These are phyloP conservation scores for Dictyophora rubrovolvata DNA, from an alignment of 768 basidiomycete species.

Conservation along the genomic window DNA sequence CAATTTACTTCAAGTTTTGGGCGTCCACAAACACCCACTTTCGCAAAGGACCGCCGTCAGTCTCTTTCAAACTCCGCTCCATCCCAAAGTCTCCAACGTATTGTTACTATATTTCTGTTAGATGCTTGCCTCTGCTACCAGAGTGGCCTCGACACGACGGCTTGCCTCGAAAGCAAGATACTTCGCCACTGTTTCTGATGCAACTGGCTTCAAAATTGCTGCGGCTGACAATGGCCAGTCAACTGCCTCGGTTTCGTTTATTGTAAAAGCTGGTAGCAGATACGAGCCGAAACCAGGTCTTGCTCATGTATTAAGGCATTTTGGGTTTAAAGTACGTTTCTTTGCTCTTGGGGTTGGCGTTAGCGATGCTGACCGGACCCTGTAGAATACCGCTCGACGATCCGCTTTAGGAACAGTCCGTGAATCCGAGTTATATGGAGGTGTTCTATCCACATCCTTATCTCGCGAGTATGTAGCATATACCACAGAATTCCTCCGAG, in stretches of 20 bases:
- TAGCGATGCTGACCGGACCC: not conserved
- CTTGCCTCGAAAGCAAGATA: conserved; percentile 16
- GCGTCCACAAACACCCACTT: not conserved
- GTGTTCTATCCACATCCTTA: conserved; percentile 75
- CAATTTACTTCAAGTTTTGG: too few species aligned
- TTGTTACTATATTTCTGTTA: not conserved
- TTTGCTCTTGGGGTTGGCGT: not conserved
- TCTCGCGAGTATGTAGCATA: conserved; percentile 85
- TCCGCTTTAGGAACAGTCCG: conserved; percentile 86
- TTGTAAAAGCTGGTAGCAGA: conserved; percentile 87
- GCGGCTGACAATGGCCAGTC: conserved; percentile 75
- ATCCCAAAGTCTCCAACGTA: not conserved
- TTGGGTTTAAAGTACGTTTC: conserved; percentile 87
- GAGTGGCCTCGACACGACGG: conserved; percentile 5
- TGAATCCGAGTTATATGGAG: conserved; percentile 90
- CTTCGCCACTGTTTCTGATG: conserved; percentile 78
- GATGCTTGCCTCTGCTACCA: conserved; percentile 8
- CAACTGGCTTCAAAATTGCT: conserved; percentile 76
- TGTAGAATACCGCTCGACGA: conserved; percentile 76
- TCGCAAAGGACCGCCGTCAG: not conserved
- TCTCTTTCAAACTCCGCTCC: not conserved
- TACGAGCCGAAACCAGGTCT: conserved; percentile 84
- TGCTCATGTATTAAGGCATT: conserved; percentile 93
- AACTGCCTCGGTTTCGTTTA: conserved; percentile 76
- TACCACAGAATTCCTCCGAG: conserved; percentile 90